Percentiles rank a stretch among this genome's conserved stretches.
Conservation (phyloP, 768 basidiomycete species). For the Amanita rubescens region DNA sequence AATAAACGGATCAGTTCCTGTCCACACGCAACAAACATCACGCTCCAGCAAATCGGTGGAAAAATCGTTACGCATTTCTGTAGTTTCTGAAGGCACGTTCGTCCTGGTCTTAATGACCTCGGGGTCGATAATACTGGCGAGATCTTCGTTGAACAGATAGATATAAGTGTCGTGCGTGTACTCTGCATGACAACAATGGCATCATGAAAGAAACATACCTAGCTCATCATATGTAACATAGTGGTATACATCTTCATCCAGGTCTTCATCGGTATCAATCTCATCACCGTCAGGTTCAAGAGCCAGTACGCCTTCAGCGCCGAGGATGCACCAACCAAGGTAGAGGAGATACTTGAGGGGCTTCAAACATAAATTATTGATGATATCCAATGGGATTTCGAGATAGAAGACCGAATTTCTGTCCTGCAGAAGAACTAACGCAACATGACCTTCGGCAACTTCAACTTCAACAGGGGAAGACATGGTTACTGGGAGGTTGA, state of each 20-base stretch:
- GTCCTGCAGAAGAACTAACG: not conserved
- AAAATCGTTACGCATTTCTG: conserved; percentile 1
- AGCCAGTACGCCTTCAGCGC: conserved; percentile 5
- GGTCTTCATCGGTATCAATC: not conserved
- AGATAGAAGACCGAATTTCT: not conserved
- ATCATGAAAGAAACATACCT: not conserved
- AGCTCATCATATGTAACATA: not conserved
- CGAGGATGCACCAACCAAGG: conserved; percentile 6
- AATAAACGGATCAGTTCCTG: not conserved
- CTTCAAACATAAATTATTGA: not conserved
- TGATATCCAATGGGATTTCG: not conserved
- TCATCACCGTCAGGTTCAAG: conserved; percentile 1
- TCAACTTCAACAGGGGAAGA: no score
- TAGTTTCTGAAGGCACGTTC: conserved; percentile 11
- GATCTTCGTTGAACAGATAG: conserved; percentile 7
- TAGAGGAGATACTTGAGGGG: not conserved
- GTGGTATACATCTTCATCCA: not conserved
- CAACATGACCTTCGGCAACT: not conserved
- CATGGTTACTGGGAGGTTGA: no score
- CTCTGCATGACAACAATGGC: no score
- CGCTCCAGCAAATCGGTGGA: no score
- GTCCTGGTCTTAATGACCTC: conserved; percentile 15
- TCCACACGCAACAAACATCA: conserved; percentile 10
- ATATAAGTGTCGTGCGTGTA: conserved; percentile 7
- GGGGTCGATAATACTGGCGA: conserved; percentile 14